A percentile compares a stretch with the other conserved stretches of the same genome.
Conservation (phyloP, 192 early-diverging fungal genomes). For the Coemansia sp. region DNA sequence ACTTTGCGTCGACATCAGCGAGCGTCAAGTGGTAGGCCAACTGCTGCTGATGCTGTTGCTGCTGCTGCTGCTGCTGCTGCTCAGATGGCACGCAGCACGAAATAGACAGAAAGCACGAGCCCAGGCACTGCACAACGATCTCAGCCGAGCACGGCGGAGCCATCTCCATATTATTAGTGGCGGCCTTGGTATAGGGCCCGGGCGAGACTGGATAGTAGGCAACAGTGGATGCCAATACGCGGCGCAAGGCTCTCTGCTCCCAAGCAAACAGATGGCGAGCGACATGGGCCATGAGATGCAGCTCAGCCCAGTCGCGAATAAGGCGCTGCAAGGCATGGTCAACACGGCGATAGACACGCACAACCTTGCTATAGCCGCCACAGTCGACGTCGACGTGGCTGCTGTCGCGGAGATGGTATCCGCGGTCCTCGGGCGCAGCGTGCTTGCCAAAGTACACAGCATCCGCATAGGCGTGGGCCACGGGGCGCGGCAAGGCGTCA, state of each 20-base stretch:
- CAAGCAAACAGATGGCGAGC: conserved; percentile 44
- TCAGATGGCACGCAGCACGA: conserved; percentile 48
- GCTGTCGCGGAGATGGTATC: conserved; percentile 31
- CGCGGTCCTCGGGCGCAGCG: conserved; percentile 37
- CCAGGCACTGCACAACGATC: conserved; percentile 41
- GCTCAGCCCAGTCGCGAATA: conserved; percentile 55
- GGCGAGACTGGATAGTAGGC: conserved; percentile 46
- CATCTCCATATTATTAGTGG: conserved; percentile 12
- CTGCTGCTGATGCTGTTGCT: conserved; percentile 28
- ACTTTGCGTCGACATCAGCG: conserved; percentile 41
- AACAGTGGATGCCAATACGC: conserved; percentile 36
- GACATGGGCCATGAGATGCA: conserved; percentile 53
- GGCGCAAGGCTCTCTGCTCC: conserved; percentile 45
- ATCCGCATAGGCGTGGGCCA: conserved; percentile 40
- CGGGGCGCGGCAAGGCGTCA: conserved; percentile 35
- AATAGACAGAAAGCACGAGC: conserved; percentile 45
- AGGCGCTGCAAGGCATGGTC: conserved; percentile 46
- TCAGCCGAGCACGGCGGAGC: conserved; percentile 41
- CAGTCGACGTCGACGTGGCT: not conserved
- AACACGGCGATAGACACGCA: conserved; percentile 46
- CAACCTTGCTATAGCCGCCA: conserved; percentile 46
- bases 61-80: conserved; percentile 25
- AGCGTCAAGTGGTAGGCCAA: conserved; percentile 48
- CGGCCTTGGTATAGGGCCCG: conserved; percentile 44
- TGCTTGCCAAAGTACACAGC: conserved; percentile 47